Percentiles rank a stretch among this genome's conserved stretches.
These are phyloP conservation scores for Cenchrus purpureus DNA, from an alignment of 176 grass and related monocot species.

Conservation along the genomic window DNA sequence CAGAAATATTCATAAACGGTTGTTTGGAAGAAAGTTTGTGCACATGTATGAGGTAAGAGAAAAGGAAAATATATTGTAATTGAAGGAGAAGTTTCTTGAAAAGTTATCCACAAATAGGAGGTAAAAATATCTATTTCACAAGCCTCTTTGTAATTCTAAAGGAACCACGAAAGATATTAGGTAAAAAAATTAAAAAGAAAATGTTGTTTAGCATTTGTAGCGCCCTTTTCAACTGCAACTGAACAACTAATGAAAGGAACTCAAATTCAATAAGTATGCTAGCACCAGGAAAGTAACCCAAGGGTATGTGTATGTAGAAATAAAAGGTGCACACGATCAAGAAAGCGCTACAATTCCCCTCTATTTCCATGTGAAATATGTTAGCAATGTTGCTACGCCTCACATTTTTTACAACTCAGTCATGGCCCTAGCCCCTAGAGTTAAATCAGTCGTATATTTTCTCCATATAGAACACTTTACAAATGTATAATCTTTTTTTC, in stretches of 20 bases:
- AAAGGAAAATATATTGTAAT: background rate
- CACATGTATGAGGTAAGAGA: background rate
- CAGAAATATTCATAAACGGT: background rate
- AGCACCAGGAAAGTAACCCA: background rate
- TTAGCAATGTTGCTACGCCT: background rate
- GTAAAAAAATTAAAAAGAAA: background rate
- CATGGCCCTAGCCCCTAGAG: no score
- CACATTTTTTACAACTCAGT: no score
- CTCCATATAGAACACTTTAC: no score
- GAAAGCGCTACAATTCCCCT: background rate
- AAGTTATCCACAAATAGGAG: background rate
- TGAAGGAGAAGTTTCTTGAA: background rate
- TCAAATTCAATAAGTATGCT: background rate
- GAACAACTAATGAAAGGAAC: background rate
- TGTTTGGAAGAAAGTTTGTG: background rate
- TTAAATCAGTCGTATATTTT: no score
- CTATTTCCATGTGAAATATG: background rate
- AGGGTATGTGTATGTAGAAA: background rate
- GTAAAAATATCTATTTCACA: background rate
- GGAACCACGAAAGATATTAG: background rate
- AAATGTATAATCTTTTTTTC: no score
- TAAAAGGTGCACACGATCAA: background rate
- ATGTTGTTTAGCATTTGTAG: background rate
- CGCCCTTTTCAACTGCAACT: background rate
- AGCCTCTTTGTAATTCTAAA: background rate